Percentiles rank a stretch among this genome's conserved stretches.
phyloP scores from a whole-genome alignment of 768 basidiomycete species.

The Guyanaporus albipodus region DNA sequence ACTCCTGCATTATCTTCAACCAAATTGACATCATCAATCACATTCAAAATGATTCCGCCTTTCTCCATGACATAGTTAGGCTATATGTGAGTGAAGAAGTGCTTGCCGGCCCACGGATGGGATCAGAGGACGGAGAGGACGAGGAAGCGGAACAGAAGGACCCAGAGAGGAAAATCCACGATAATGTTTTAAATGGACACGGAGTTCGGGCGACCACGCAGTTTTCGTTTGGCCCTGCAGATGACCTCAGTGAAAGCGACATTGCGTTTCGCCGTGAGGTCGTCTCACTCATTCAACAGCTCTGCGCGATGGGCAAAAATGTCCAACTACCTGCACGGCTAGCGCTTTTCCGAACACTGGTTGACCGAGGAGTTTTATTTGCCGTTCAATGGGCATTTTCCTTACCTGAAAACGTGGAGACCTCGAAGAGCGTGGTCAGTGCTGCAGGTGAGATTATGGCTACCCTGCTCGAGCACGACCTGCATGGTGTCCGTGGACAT shows the following conservation, averaged over 20 bases:
- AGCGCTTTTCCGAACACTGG: constrained; percentile 78
- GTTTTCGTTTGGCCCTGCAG: constrained; percentile 57
- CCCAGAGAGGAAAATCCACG: constrained; percentile 38
- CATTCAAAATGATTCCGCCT: constrained; percentile 71
- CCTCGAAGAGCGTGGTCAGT: constrained; percentile 58
- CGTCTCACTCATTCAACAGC: constrained; percentile 84
- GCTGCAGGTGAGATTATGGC: constrained; percentile 84
- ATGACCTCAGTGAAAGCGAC: constrained; percentile 52
- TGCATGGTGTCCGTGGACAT: constrained; percentile 80
- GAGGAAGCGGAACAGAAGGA: constrained; percentile 24
- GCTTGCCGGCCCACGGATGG: constrained; percentile 39
- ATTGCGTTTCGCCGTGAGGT: constrained; percentile 66
- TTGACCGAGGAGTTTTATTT: constrained; percentile 84
- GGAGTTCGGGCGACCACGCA: constrained; percentile 18
- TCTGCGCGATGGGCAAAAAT: constrained; percentile 95
- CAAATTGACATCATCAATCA: constrained; percentile 97
- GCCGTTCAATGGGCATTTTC: constrained; percentile 91
- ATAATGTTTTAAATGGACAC: constrained; percentile 34
- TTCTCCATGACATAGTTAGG: constrained; percentile 74
- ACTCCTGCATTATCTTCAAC: constrained; percentile 97
- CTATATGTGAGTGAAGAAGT: constrained; percentile 73
- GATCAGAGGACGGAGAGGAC: constrained; percentile 30
- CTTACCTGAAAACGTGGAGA: constrained; percentile 55
- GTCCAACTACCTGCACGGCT: constrained; percentile 86
- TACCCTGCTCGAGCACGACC: constrained; percentile 85